Conservation (phyloP, 176 grass and related monocot species). For the Leersia perrieri region DNA sequence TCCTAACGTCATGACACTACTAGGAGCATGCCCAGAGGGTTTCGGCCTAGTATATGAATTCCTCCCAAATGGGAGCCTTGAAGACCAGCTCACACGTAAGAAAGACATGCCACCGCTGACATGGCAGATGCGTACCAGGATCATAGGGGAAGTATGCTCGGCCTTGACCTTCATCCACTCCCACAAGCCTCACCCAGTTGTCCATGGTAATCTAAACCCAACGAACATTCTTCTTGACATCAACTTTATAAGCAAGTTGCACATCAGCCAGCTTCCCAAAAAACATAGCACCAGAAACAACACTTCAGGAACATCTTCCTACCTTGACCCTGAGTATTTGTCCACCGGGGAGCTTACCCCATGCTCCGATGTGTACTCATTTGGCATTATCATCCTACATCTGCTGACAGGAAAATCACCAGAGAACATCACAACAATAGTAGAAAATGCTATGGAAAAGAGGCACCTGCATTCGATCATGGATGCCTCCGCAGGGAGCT, state of each 20-base stretch:
- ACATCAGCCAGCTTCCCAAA: constrained; percentile 39
- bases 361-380: constrained; percentile 65
- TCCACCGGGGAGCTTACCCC: constrained; percentile 48
- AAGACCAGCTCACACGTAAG: constrained; percentile 42
- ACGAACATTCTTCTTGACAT: constrained; percentile 70
- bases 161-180: constrained; percentile 79
- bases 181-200: constrained; percentile 48
- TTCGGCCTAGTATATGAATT: constrained; percentile 63
- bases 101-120: constrained; percentile 48
- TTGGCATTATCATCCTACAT: constrained; percentile 69
- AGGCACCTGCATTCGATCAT: constrained; percentile 50
- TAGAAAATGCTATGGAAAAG: constrained; percentile 58
- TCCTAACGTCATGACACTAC: constrained; percentile 69
- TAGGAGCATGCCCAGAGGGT: constrained; percentile 62
- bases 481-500: constrained; percentile 59
- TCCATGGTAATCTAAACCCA: constrained; percentile 72
- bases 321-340: constrained; percentile 66
- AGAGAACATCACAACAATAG: constrained; percentile 40
- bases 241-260: constrained; percentile 69
- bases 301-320: constrained; percentile 46
- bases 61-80: constrained; percentile 78
- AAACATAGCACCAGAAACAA: constrained; percentile 34
- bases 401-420: constrained; percentile 65
- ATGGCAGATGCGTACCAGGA: constrained; percentile 61
- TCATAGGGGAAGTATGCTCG: constrained; percentile 73